Percentiles rank a stretch among this genome's conserved stretches.
Conservation (phyloP, 257 asterid genomes). For the Phtheirospermum japonicum region DNA sequence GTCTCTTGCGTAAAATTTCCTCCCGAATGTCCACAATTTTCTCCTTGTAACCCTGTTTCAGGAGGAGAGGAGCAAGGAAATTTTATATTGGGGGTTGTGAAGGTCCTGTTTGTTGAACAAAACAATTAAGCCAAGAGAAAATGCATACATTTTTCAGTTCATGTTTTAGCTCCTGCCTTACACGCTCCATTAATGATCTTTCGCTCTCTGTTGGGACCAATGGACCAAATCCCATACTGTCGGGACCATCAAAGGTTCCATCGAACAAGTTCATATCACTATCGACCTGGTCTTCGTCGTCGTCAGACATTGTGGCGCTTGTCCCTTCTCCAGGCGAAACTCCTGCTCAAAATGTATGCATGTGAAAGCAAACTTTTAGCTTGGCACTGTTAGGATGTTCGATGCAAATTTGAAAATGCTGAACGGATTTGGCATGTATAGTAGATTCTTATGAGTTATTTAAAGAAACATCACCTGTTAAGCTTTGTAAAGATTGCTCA, state of each 20-base stretch:
- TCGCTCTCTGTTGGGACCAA: slow-evolving; percentile 79
- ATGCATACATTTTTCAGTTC: not conserved
- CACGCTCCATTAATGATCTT: slow-evolving; percentile 97
- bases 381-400: no score
- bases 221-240: slow-evolving; percentile 93
- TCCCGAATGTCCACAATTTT: slow-evolving; percentile 72
- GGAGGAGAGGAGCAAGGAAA: slow-evolving; percentile 8
- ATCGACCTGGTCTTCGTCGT: slow-evolving; percentile 86
- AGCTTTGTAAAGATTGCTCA: slow-evolving; percentile 94
- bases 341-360: slow-evolving; percentile 40
- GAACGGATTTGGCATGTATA: no score
- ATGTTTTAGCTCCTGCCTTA: slow-evolving; percentile 90
- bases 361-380: no score
- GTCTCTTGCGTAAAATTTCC: slow-evolving; percentile 38
- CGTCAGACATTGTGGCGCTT: slow-evolving; percentile 99
- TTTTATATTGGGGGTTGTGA: not conserved
- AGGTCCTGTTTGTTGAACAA: slow-evolving; percentile 34
- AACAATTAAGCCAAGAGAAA: not conserved
- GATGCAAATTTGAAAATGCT: no score
- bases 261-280: slow-evolving; percentile 84
- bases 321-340: slow-evolving; percentile 96
- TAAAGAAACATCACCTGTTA: slow-evolving; percentile 55
- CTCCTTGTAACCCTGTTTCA: slow-evolving; percentile 73
- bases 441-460: no score
- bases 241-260: slow-evolving; percentile 73